Conservation (phyloP, 2,329 filamentous ascomycete genomes). For the Trichophyton verrucosum region DNA sequence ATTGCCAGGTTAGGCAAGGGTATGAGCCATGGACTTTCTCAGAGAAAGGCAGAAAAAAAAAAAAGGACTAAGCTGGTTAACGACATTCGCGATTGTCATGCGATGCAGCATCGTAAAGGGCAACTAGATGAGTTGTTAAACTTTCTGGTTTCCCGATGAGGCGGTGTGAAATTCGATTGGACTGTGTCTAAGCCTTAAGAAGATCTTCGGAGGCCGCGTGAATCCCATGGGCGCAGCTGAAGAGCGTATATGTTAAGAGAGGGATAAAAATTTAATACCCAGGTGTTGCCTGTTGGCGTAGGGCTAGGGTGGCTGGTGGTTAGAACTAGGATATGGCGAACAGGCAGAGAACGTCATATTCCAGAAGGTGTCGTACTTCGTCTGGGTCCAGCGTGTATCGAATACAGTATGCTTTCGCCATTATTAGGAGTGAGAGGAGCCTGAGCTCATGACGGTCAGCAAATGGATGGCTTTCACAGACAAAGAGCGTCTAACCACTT, state of each 20-base stretch:
- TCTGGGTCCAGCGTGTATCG: background rate
- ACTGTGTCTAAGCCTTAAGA: background rate
- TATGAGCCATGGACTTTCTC: background rate
- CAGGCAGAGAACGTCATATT: background rate
- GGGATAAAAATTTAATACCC: background rate
- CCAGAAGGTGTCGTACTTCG: background rate
- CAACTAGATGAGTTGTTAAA: constrained; percentile 5
- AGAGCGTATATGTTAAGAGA: background rate
- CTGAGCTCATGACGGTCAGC: background rate
- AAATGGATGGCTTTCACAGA: background rate
- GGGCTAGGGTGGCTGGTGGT: background rate
- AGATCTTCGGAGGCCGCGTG: background rate
- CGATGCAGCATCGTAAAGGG: constrained; percentile 1
- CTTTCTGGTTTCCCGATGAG: background rate
- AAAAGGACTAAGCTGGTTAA: background rate
- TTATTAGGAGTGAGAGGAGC: background rate
- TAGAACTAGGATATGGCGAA: background rate
- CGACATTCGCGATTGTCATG: constrained; percentile 2
- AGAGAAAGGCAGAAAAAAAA: background rate
- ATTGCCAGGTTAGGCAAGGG: background rate
- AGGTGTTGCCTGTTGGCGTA: background rate
- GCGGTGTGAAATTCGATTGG: constrained; percentile 5
- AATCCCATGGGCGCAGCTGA: background rate
- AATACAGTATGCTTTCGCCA: background rate
- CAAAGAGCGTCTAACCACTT: background rate